Base-by-base conservation (phyloP, 2,329 filamentous ascomycete species). In the Lachnellula subtilissima region DNA sequence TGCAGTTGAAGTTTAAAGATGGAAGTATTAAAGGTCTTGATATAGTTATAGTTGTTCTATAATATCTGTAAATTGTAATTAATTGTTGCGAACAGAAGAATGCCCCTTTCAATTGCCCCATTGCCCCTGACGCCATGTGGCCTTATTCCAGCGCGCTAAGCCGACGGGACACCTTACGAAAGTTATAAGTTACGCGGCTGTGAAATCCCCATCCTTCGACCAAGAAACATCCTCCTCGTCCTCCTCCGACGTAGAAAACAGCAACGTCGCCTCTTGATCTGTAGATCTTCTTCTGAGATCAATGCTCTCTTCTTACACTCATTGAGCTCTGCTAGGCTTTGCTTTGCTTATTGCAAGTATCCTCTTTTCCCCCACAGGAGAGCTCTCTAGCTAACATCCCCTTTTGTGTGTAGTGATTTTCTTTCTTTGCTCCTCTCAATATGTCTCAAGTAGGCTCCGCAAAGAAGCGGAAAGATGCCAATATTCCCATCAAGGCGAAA, bases 401-500 rank as follows among this genome's bases (percentile, higher is more conserved):
- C 8, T 50, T 14, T 35, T 36, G 48, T 9, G 50, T 7, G 32
- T 22, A 39, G 9, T 37, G 63, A 56, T 60, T 52, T 52, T 50
- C 58, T 56, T 61, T 54, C 35, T 58, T 54, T 53, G 15, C 32
- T 56, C 25, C 40, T 55, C 23, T 49, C 54, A 56, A 49, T n/a
- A 70, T 70, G 69, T 67, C 67, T 45, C 67, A 66, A 54, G 60
- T 60, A 48, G 65, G 67, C 23, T 68, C 68, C 15, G 63, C 67
- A 50, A 64, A 66, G 40, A 70, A 71, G 56, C 61, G 68, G 37
- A 69, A 67, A 53, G 83, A 80, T 66, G 75, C 77, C 58, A 70
- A 76, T 58, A 70, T 74, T 59, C 70, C 67, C 37, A 65, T 69
- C 40, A 80, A 79, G 63, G 81, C 82, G 67, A 81, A 80, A 70